Percentiles rank a stretch among this genome's conserved stretches.
phyloP scores from a whole-genome alignment of 1,284 basidiomycete genomes.

The Ustilago nuda region DNA sequence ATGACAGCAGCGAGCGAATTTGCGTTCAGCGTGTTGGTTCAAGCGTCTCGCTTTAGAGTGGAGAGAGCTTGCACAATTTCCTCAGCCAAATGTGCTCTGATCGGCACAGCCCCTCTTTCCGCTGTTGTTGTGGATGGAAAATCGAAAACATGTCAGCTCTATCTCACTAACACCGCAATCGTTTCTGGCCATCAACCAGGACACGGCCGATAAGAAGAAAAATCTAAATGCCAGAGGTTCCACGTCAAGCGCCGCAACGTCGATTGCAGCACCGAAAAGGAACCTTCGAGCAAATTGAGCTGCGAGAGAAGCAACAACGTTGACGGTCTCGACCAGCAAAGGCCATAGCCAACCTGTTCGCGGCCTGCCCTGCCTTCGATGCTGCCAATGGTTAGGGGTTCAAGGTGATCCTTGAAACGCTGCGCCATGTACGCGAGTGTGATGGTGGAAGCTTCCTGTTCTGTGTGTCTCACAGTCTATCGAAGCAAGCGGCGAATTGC shows the following conservation, averaged over 20 bases:
- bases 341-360: too few relatives aligned
- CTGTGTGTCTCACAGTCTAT: background rate
- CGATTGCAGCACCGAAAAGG: background rate
- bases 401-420: too few relatives aligned
- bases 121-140: background rate
- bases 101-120: conserved; percentile 33
- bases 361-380: too few relatives aligned
- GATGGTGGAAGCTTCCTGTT: background rate
- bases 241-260: conserved; percentile 22
- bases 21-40: conserved; percentile 25
- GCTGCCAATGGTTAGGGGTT: too few relatives aligned
- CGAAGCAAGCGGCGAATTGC: background rate
- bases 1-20: background rate
- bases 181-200: background rate
- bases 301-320: background rate
- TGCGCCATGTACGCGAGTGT: background rate
- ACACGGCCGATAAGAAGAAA: conserved; percentile 42
- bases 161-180: background rate
- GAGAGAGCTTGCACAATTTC: conserved; percentile 32
- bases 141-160: background rate
- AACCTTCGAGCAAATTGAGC: conserved; percentile 30
- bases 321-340: conserved; percentile 11
- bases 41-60: conserved; percentile 7
- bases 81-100: conserved; percentile 15
- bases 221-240: conserved; percentile 19